Base-by-base conservation (phyloP, 73 alveolate species). In the Paramecium sexaurelia region DNA sequence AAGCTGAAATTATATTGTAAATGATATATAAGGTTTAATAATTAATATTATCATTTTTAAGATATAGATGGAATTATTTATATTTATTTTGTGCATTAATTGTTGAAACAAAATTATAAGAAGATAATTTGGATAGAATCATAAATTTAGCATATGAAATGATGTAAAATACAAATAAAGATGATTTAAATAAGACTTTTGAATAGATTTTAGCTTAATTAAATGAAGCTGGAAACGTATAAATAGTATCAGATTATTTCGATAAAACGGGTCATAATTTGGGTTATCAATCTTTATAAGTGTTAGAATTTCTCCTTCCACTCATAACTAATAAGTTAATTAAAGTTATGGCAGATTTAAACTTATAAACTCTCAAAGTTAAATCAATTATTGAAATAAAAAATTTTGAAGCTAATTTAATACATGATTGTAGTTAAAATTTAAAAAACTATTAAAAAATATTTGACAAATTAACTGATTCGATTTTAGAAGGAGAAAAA, bases 31-130 rank as follows among this genome's bases (percentile, higher is more conserved):
- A 61, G 5, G 43, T 61, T 0, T 26, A 61, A 61, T 11, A 61
- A 61, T 26, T 61, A 26, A 61, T 61, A 6, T 2, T 61, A 22
- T 29, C 39, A 3, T 61, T 61, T 9, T 27, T 61, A 22, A 61
- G 17, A 24, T 61, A 11, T 61, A 61, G 83, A 61, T 61, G 83
- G 83, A 61, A 61, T 10, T 61, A 61, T 11, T 27, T 61, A 26
- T 61, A 61, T 24, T 61, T 61, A 61, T 61, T 61, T 61, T 61
- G 83, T 61, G 83, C 43, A 61, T 15, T 61, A 13, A 61, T 61
- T 61, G 83, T 61, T 0, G 83, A 61, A 61, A 20, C 83, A 11
- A 61, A 27, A 13, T 24, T 61, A 29, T 8, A 61, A 32, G 9
- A 10, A 29, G 39, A 61, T 13, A 45, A 61, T 9, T 32, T 61